Conservation (phyloP, 2,329 filamentous ascomycete species). For the Cladosporium sp. region DNA sequence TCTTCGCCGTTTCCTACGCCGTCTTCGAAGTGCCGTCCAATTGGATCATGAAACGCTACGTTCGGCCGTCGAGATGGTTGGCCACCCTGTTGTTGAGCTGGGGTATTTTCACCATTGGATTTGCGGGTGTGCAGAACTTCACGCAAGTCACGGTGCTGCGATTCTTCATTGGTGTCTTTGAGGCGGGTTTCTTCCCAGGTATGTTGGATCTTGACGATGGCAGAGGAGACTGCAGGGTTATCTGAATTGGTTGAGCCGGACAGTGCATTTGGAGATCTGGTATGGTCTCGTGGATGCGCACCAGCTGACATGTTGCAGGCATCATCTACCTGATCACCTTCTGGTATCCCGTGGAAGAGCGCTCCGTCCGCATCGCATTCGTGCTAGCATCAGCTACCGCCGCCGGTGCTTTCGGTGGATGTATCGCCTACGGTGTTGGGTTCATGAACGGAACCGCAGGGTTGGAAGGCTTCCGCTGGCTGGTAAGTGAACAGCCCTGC, state of each 20-base stretch:
- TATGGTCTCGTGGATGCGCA: slow-evolving; percentile 6
- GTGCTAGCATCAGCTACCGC: slow-evolving; percentile 53
- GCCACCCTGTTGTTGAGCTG: slow-evolving; percentile 36
- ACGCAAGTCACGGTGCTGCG: slow-evolving; percentile 32
- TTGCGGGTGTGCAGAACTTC: slow-evolving; percentile 33
- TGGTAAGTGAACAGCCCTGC: slow-evolving; percentile 43
- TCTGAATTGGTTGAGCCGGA: neutral
- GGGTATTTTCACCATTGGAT: slow-evolving; percentile 37
- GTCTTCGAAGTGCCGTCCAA: slow-evolving; percentile 38
- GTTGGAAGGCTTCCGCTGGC: slow-evolving; percentile 44
- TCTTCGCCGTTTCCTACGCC: slow-evolving; percentile 31
- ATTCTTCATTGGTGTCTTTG: slow-evolving; percentile 36
- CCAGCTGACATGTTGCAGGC: neutral
- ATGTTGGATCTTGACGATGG: slow-evolving; percentile 3
- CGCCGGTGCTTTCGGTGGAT: slow-evolving; percentile 51
- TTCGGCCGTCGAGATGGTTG: slow-evolving; percentile 38
- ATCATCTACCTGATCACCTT: slow-evolving; percentile 34
- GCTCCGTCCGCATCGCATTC: slow-evolving; percentile 55
- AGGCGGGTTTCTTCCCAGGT: slow-evolving; percentile 37
- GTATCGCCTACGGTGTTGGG: slow-evolving; percentile 62
- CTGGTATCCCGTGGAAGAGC: slow-evolving; percentile 54
- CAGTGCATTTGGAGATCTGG: neutral
- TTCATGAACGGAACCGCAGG: slow-evolving; percentile 38
- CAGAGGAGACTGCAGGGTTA: neutral
- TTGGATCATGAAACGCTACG: slow-evolving; percentile 35